These are phyloP conservation scores for Trametes sp. DNA, from an alignment of 1,284 basidiomycete species.

Conservation along the genomic window DNA sequence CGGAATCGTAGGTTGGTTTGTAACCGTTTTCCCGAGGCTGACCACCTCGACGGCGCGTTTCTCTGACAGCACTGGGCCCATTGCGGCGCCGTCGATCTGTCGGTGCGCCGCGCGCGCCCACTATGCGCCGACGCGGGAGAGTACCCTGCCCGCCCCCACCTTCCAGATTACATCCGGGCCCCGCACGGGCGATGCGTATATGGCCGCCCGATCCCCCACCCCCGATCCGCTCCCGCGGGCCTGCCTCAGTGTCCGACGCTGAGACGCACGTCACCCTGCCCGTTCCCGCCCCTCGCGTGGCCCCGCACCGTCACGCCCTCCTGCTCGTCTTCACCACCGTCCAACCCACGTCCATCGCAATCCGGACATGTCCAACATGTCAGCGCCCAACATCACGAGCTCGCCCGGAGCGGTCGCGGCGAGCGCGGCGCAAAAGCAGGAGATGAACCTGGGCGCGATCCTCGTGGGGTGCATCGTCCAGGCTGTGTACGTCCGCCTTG, in stretches of 20 bases:
- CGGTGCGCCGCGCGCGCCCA: too few relatives aligned
- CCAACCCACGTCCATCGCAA: too few relatives aligned
- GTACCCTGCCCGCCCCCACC: background rate
- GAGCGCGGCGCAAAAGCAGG: background rate
- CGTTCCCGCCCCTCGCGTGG: too few relatives aligned
- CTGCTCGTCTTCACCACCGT: too few relatives aligned
- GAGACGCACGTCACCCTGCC: background rate
- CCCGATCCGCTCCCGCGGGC: background rate
- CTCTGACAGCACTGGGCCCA: too few relatives aligned
- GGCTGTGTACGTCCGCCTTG: background rate
- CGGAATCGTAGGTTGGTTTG: too few relatives aligned
- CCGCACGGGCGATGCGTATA: background rate
- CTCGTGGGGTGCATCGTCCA: conserved; percentile 7
- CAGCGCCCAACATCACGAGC: too few relatives aligned
- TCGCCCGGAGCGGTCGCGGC: too few relatives aligned
- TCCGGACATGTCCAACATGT: too few relatives aligned
- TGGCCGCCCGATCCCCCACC: background rate
- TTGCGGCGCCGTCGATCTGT: too few relatives aligned
- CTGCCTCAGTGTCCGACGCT: background rate
- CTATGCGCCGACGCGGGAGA: background rate
- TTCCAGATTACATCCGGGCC: background rate
- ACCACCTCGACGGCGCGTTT: too few relatives aligned
- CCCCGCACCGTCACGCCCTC: background rate
- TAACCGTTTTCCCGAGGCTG: too few relatives aligned
- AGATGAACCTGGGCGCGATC: conserved; percentile 8